Conservation (phyloP, 1,139 yeast species). For the Protomyces lactucae-debilis region DNA sequence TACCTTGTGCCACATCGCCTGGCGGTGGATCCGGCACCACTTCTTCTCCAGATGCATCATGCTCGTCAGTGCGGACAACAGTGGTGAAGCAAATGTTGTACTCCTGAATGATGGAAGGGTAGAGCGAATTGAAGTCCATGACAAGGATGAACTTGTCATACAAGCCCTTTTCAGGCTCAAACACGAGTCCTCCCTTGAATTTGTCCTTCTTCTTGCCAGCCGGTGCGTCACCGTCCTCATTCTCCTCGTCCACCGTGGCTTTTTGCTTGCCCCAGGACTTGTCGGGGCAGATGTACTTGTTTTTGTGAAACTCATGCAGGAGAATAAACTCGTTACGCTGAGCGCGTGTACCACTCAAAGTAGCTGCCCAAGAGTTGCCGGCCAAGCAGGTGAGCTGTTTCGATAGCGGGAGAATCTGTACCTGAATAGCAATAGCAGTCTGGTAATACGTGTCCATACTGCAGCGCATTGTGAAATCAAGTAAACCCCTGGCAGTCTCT, state of each 20-base stretch:
- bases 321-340: slow-evolving; percentile 93
- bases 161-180: slow-evolving; percentile 93
- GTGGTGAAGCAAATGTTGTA: slow-evolving; percentile 96
- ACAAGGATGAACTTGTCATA: slow-evolving; percentile 85
- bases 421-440: slow-evolving; percentile 71
- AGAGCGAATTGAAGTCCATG: slow-evolving; percentile 97
- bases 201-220: slow-evolving; percentile 67
- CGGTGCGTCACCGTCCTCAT: slow-evolving; percentile 37
- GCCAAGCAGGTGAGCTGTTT: slow-evolving; percentile 90
- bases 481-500: slow-evolving; percentile 59
- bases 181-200: slow-evolving; percentile 92
- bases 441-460: slow-evolving; percentile 58
- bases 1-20: slow-evolving; percentile 60
- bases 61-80: slow-evolving; percentile 59
- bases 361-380: slow-evolving; percentile 96
- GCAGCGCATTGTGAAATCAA: slow-evolving; percentile 69
- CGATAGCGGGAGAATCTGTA: slow-evolving; percentile 81
- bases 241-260: slow-evolving; percentile 33
- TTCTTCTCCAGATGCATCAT: slow-evolving; percentile 51
- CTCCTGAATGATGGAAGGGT: slow-evolving; percentile 96
- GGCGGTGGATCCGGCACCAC: slow-evolving; percentile 71
- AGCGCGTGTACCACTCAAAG: slow-evolving; percentile 91
- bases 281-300: slow-evolving; percentile 83
- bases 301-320: slow-evolving; percentile 81
- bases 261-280: slow-evolving; percentile 40